Evolutionary conservation across 2,329 filamentous ascomycete species (phyloP).

Genomic region (Pseudopyricularia javanii): DNA sequence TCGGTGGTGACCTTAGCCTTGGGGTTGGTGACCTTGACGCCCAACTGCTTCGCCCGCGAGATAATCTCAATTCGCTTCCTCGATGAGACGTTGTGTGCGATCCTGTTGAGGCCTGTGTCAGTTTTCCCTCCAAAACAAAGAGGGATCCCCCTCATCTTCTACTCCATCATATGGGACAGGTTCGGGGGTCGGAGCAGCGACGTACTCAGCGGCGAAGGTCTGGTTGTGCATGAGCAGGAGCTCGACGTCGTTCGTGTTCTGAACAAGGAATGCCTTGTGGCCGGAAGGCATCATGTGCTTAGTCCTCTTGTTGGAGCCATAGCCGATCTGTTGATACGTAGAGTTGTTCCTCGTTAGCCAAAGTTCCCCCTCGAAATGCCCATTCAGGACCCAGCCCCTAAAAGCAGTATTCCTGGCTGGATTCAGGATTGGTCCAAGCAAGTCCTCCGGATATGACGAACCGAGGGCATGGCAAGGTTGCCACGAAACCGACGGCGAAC

Average conservation of each 20-base stretch:
- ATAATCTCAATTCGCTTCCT: conserved; percentile 98
- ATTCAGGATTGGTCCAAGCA: too few species aligned
- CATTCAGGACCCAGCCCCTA: neutral
- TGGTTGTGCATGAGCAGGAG: conserved; percentile 99
- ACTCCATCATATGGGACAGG: neutral
- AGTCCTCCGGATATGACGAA: conserved; percentile 47
- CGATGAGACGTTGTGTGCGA: conserved; percentile 94
- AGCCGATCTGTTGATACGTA: conserved; percentile 66
- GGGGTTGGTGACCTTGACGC: conserved; percentile 99
- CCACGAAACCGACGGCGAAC: conserved; percentile 97
- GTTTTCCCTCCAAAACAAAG: conserved; percentile 1
- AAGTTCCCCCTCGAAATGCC: conserved; percentile 1
- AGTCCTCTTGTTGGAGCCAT: conserved; percentile 99
- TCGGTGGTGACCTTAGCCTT: conserved; percentile 99
- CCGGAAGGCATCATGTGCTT: conserved; percentile 97
- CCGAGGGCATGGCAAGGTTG: conserved; percentile 93
- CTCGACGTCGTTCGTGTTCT: conserved; percentile 91
- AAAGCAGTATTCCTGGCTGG: neutral
- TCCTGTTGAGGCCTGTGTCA: conserved; percentile 42
- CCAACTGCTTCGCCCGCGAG: conserved; percentile 90
- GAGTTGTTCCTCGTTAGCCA: neutral
- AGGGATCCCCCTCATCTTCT: too few species aligned
- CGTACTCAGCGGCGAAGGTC: conserved; percentile 97
- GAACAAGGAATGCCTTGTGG: conserved; percentile 99
- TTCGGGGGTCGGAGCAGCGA: conserved; percentile 12